phyloP scores from a whole-genome alignment of 257 asterid genomes.

The Echium plantagineum region DNA sequence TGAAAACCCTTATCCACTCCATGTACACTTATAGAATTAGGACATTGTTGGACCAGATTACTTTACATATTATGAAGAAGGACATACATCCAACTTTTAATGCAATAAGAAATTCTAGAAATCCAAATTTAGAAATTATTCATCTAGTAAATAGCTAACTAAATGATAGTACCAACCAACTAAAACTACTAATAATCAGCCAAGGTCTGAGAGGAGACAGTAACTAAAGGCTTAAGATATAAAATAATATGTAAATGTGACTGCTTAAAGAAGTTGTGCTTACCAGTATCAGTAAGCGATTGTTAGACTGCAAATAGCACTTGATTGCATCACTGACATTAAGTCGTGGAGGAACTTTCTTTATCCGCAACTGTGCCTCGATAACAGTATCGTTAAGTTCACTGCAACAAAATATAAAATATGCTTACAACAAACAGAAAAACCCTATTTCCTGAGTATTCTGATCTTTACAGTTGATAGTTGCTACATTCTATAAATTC shows the following conservation, averaged over 20 bases:
- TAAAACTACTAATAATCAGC: too few relatives aligned
- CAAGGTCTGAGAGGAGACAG: too few relatives aligned
- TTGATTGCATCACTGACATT: conserved; percentile 40
- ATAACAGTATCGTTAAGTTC: conserved; percentile 88
- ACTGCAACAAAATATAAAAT: conserved; percentile 31
- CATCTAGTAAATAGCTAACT: too few relatives aligned
- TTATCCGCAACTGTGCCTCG: conserved; percentile 83
- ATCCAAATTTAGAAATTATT: too few relatives aligned
- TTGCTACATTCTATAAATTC: too few relatives aligned
- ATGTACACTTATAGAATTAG: not conserved
- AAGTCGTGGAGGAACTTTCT: conserved; percentile 67
- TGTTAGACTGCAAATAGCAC: conserved; percentile 51
- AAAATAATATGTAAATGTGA: too few relatives aligned
- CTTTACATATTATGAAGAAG: too few relatives aligned
- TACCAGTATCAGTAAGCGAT: conserved; percentile 86
- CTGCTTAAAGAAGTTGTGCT: not conserved
- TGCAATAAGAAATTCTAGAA: too few relatives aligned
- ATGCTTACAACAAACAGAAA: not conserved
- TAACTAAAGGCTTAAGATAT: too few relatives aligned
- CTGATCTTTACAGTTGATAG: not conserved
- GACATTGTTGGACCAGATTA: too few relatives aligned
- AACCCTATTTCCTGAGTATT: not conserved
- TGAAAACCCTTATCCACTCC: not conserved
- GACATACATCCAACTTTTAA: too few relatives aligned
- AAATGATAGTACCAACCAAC: too few relatives aligned